Conservation (phyloP, 805 yeast species). For the Dipodascus geniculatus region DNA sequence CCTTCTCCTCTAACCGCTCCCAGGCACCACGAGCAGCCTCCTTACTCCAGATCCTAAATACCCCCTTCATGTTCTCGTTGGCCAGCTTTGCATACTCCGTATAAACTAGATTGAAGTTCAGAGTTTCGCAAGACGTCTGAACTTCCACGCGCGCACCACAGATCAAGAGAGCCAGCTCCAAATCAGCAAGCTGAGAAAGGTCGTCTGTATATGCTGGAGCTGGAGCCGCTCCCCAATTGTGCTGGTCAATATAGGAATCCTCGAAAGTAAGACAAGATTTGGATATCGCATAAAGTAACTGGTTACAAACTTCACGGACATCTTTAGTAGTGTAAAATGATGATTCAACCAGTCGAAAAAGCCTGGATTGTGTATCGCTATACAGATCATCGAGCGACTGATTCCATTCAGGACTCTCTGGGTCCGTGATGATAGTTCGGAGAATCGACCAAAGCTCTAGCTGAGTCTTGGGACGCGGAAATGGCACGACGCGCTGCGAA, state of each 20-base stretch:
- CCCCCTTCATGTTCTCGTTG: constrained; percentile 31
- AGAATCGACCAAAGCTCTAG: constrained; percentile 43
- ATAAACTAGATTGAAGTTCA: constrained; percentile 67
- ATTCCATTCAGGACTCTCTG: constrained; percentile 15
- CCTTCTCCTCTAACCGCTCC: constrained; percentile 53
- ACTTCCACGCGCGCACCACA: constrained; percentile 63
- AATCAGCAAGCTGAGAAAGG: constrained; percentile 37
- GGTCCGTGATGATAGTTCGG: constrained; percentile 26
- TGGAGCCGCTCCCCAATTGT: not conserved
- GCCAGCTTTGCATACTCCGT: constrained; percentile 60
- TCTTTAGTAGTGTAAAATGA: constrained; percentile 43
- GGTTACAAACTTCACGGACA: constrained; percentile 29
- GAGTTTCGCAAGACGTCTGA: constrained; percentile 43
- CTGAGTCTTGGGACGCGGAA: constrained; percentile 39
- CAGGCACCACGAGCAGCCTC: constrained; percentile 56
- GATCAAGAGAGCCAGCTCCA: constrained; percentile 60
- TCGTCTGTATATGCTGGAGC: not conserved
- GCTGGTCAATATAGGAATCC: not conserved
- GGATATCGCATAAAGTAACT: constrained; percentile 27
- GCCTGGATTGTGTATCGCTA: constrained; percentile 14
- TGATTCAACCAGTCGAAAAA: constrained; percentile 30
- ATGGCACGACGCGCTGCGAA: constrained; percentile 60
- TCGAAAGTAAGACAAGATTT: too few relatives aligned
- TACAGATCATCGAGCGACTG: constrained; percentile 10
- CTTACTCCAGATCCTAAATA: constrained; percentile 45